Evolutionary conservation across 225 moss, liverwort and hornwort species (phyloP), one percentile per base, ranked within the genome.

Genomic region (Bryum argenteum): DNA sequence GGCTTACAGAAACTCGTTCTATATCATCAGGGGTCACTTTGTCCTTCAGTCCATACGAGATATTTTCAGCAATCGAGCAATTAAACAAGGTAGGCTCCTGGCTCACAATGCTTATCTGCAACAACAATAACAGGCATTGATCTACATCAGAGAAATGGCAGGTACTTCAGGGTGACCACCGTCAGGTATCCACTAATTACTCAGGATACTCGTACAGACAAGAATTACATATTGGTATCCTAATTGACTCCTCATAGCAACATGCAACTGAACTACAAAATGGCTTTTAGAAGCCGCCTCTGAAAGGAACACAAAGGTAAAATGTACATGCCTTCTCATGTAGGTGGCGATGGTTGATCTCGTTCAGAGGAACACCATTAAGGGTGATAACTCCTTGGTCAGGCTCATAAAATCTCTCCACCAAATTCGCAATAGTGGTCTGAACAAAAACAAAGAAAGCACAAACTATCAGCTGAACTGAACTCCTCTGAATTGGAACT

Each of bases 401-500:
- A 45, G 97, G 97, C 22, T 98, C 97, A 79, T 98, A 94, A 81
- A 98, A 98, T 67, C 97, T 89, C 83, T 98, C 97, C 71, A 98
- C 97, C 58, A 98, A 78, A 75, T 98, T 98, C 61, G 97, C 97
- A 74, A 98, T 98, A 8, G 97, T 98, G 21, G 97, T 94, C 97
- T 98, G 78, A 57, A 6, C 7, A 33, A 33, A 83, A 57, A 58
- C 67, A 68, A 57, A 28, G 10, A 45, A 53, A 44, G 10, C 70
- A 45, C 45, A 16, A 33, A 19, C n/a, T 48, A 73, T 13, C 67
- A 60, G 23, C 26, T 5, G 22, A 23, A 44, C 18, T n/a, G 16
- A 22, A 72, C 52, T 37, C 52, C 56, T 57, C 51, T 8, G 39
- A 65, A 4, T 6, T 28, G 12, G 9, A 3, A 28, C 58, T 33